These are phyloP conservation scores for Aspergillus nomiae DNA, from an alignment of 2,329 filamentous ascomycete species.

Conservation along the genomic window DNA sequence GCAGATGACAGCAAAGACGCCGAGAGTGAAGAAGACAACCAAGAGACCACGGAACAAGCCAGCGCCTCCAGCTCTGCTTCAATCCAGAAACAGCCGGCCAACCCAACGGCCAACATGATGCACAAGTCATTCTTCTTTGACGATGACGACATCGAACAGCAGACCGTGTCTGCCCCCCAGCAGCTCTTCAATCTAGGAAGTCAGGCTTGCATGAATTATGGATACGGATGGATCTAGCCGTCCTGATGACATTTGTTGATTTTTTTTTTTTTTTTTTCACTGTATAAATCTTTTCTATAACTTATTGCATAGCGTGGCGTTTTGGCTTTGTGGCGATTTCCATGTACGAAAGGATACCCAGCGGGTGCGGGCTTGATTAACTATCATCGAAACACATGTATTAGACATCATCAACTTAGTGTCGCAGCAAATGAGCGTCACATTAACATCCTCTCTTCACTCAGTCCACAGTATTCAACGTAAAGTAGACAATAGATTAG, in stretches of 20 bases:
- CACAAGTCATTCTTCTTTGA: constrained; percentile 39
- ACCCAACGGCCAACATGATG: constrained; percentile 28
- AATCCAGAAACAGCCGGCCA: constrained; percentile 20
- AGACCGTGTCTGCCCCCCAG: constrained; percentile 24
- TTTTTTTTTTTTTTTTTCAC: constrained; percentile 13
- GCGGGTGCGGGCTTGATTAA: constrained; percentile 19
- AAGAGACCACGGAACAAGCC: constrained; percentile 6
- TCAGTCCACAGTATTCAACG: not conserved
- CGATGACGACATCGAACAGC: constrained; percentile 29
- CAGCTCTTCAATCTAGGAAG: constrained; percentile 29
- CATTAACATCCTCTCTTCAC: not conserved
- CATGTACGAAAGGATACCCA: constrained; percentile 32
- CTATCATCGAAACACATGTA: constrained; percentile 11
- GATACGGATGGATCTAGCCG: constrained; percentile 36
- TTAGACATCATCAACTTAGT: constrained; percentile 13
- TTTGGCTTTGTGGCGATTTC: constrained; percentile 25
- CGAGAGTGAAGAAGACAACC: constrained; percentile 44
- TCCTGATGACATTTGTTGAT: not conserved
- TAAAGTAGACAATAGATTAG: not conserved
- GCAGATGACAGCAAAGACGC: constrained; percentile 62
- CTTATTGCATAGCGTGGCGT: constrained; percentile 39
- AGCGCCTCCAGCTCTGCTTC: not conserved
- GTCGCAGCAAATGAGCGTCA: constrained; percentile 8
- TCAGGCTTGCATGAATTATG: constrained; percentile 37
- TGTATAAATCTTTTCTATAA: constrained; percentile 9